Evolutionary conservation across 306 rosid species (phyloP).

Genomic region (Castanopsis chinensis): DNA sequence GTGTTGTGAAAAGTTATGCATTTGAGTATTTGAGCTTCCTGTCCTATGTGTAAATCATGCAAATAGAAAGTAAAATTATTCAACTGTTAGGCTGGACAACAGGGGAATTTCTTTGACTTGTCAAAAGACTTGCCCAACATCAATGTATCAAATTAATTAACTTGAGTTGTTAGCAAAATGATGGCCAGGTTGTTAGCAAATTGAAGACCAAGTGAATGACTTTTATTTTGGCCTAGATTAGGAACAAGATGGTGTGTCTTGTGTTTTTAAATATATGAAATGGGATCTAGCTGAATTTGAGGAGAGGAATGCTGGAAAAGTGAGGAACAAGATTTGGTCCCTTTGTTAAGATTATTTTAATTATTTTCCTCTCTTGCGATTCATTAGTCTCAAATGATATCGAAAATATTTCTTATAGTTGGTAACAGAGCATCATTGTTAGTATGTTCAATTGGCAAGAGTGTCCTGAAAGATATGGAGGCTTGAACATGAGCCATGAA

Average conservation of each 20-base stretch:
- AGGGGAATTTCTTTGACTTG: neutral
- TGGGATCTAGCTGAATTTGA: neutral
- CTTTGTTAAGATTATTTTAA: too few relatives aligned
- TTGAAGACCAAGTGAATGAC: neutral
- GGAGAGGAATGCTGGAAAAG: too few relatives aligned
- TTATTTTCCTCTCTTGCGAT: too few relatives aligned
- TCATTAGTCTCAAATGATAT: too few relatives aligned
- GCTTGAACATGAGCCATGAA: too few relatives aligned
- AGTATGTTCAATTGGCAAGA: too few relatives aligned
- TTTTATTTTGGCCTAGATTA: neutral
- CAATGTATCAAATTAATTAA: neutral
- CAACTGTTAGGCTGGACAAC: neutral
- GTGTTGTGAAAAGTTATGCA: neutral
- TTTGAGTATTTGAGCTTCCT: neutral
- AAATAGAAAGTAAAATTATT: neutral
- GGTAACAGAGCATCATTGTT: too few relatives aligned
- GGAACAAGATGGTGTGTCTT: neutral
- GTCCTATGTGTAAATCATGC: neutral
- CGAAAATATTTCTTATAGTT: too few relatives aligned
- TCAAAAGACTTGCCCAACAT: neutral
- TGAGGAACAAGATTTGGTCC: too few relatives aligned
- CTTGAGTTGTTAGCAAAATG: neutral
- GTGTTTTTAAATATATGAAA: neutral
- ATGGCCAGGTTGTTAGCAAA: too few relatives aligned
- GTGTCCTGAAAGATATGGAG: too few relatives aligned